Evolutionary conservation across 441 rosid genomes (phyloP).

Genomic region (Pelargonium cotyledonis): DNA sequence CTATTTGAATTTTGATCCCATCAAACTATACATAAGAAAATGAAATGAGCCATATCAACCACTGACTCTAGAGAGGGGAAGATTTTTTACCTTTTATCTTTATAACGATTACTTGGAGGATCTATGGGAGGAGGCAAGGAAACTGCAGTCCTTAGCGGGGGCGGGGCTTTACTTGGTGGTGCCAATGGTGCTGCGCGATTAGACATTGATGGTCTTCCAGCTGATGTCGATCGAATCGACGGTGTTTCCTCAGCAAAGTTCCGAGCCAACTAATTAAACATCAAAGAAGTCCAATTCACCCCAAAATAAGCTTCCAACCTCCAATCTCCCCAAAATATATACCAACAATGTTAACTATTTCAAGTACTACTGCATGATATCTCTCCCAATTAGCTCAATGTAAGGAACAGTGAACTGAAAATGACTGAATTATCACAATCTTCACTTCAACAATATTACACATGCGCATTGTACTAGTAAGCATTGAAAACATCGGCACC

Average conservation of each 20-base stretch:
- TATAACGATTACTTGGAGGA: constrained; percentile 40
- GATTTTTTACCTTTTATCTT: constrained; percentile 39
- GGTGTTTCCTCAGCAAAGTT: constrained; percentile 36
- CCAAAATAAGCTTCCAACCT: constrained; percentile 10
- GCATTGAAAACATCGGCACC: not conserved
- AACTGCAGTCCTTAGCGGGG: constrained; percentile 44
- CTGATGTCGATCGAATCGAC: constrained; percentile 37
- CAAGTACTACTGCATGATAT: not conserved
- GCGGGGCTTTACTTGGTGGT: constrained; percentile 31
- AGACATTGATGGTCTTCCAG: constrained; percentile 41
- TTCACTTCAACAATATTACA: not conserved
- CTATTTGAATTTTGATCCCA: not conserved
- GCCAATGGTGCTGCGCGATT: constrained; percentile 37
- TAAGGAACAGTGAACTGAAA: not conserved
- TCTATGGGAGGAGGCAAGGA: constrained; percentile 37
- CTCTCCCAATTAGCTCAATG: not conserved
- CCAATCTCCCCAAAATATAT: not conserved
- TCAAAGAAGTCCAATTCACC: constrained; percentile 14
- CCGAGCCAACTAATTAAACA: constrained; percentile 32
- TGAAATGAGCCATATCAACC: not conserved
- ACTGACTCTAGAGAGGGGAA: not conserved
- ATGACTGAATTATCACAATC: not conserved
- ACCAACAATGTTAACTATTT: not conserved
- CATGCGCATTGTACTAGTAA: not conserved
- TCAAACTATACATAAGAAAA: not conserved